Base-by-base conservation (phyloP, 257 asterid genomes). In the Plantago ovata region DNA sequence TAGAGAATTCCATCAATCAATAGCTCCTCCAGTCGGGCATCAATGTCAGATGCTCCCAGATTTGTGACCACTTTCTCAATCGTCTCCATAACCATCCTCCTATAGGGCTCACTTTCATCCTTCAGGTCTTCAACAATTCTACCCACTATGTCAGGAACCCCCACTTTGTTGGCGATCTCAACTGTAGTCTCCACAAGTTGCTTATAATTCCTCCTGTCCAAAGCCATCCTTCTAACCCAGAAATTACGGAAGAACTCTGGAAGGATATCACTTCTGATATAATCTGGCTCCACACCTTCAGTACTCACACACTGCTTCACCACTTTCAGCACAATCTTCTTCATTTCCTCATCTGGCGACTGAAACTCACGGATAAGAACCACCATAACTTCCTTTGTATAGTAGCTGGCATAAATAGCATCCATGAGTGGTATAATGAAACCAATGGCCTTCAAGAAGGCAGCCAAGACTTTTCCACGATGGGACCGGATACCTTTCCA, bases 1-100 rank as follows among this genome's bases (percentile, higher is more conserved):
- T 89, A 85, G 8, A 85, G 82, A 63, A 89, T 89, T 20, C 95
- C 96, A 72, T 89, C 96, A 12, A 89, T 89, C 58, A 89, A 72
- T 32, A 89, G 80, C 73, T 89, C 94, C 71, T 85, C 95, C 41
- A 89, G 64, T 32, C 97, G 97, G 38, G 87, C 67, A 78, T 89
- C 94, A 38, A 89, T 86, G 70, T 89, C 96, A 53, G 95, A 86
- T 22, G 94, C 88, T 56, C 97, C 95, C 65, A 89, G 73, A 68
- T 89, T 89, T 6, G 85, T 74, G n/a, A 89, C 97, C 73, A 89
- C 97, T 69, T 86, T 89, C 81, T 86, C 97, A 47, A 89, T 86
- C 12, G 97, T 89, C 76, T 89, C 97, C 97, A 89, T 89, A 39
- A 89, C 97, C 97, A 89, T 89, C 73, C 96, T 74, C 67, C 96